Evolutionary conservation across 495 filamentous ascomycete species (phyloP).

Genomic region (Evansstolkia leycettana): DNA sequence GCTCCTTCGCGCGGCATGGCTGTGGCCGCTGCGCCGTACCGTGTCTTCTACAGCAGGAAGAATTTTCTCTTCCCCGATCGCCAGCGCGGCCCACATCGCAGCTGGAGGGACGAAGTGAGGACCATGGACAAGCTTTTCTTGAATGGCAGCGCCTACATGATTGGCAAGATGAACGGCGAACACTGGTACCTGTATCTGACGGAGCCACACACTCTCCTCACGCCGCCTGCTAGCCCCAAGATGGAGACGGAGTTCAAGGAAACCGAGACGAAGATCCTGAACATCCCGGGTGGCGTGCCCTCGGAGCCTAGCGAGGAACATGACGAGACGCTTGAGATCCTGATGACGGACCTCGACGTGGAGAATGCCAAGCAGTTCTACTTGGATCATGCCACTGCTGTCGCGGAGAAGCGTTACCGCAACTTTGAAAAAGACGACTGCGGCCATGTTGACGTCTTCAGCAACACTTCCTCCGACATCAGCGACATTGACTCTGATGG

Average conservation of each 20-base stretch:
- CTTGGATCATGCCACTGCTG: conserved; percentile 78
- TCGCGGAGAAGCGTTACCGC: conserved; percentile 69
- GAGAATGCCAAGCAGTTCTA: conserved; percentile 95
- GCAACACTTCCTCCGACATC: conserved; percentile 59
- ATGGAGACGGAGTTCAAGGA: conserved; percentile 30
- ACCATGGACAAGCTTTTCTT: conserved; percentile 82
- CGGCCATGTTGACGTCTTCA: conserved; percentile 65
- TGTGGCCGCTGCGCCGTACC: conserved; percentile 73
- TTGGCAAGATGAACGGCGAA: conserved; percentile 99
- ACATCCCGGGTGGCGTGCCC: conserved; percentile 23
- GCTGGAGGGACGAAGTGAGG: conserved; percentile 93
- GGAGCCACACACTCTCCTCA: conserved; percentile 65
- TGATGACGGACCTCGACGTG: conserved; percentile 96
- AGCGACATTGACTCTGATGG: conserved; percentile 43
- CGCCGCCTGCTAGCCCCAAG: conserved; percentile 70
- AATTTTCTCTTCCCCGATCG: conserved; percentile 95
- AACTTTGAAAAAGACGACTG: conserved; percentile 33
- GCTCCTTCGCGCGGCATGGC: conserved; percentile 43
- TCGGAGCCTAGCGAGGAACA: conserved; percentile 32
- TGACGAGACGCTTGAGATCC: conserved; percentile 92
- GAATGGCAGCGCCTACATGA: conserved; percentile 96
- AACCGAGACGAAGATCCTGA: conserved; percentile 60
- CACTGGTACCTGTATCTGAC: conserved; percentile 99
- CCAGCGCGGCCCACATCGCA: conserved; percentile 87
- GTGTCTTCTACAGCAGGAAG: conserved; percentile 98